Evolutionary conservation across 2,329 filamentous ascomycete species (phyloP).

Genomic region (Aspergillus brasiliensis): DNA sequence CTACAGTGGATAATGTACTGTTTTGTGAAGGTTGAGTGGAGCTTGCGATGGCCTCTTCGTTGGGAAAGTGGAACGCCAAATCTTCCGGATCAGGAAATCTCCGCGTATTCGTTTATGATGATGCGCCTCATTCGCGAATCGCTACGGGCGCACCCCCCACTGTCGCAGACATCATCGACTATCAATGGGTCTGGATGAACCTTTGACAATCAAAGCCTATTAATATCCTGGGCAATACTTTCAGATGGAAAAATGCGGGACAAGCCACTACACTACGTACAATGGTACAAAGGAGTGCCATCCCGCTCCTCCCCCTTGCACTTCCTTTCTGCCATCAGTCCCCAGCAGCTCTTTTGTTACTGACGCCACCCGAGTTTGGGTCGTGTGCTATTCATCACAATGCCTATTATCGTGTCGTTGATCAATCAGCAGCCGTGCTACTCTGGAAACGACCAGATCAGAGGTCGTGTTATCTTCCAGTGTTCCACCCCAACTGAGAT

Average conservation of each 20-base stretch:
- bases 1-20: too few relatives aligned
- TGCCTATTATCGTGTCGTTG: slow-evolving; percentile 16
- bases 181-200: too few relatives aligned
- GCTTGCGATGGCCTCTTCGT: too few relatives aligned
- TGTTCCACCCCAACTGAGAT: slow-evolving; percentile 8
- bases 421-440: slow-evolving; percentile 10
- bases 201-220: too few relatives aligned
- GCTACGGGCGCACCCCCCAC: too few relatives aligned
- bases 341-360: background rate
- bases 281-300: background rate
- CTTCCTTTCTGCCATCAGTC: background rate
- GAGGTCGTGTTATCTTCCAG: slow-evolving; percentile 10
- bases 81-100: too few relatives aligned
- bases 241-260: background rate
- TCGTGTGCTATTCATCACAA: background rate
- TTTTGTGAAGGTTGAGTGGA: too few relatives aligned
- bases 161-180: too few relatives aligned
- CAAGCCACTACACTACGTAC: background rate
- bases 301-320: background rate
- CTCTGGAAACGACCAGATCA: slow-evolving; percentile 11
- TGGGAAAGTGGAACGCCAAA: too few relatives aligned
- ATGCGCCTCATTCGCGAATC: too few relatives aligned
- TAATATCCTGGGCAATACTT: background rate
- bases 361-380: background rate
- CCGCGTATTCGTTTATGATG: too few relatives aligned